Evolutionary conservation across 2,329 filamentous ascomycete species (phyloP), one percentile per base, ranked within the genome.

Genomic region (Cercospora zeina): DNA sequence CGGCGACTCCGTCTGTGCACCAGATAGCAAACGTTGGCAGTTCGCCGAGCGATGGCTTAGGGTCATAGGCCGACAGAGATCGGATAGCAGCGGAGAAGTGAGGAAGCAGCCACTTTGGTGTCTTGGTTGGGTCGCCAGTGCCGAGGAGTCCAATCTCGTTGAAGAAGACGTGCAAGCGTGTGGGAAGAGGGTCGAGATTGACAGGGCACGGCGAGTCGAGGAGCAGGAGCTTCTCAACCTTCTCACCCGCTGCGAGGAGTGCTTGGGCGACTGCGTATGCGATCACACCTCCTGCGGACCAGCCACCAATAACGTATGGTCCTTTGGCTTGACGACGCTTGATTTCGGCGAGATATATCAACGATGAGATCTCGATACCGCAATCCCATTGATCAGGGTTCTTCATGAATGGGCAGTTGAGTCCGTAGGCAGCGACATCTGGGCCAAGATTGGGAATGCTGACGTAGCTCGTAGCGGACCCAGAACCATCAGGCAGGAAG

Each of bases 351-450:
- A 89, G 83, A 75, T 87, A 89, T 71, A 87, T 83, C 67, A 81
- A 76, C 5, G 86, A 84, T 72, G 88, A 85, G 27, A 85, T 85
- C 69, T 87, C 83, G 58, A 89, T 84, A 62, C 86, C 86, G 69
- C 85, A 87, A 30, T 81, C 82, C 77, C 83, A 89, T 69, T 87
- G 83, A 62, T 86, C 82, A 0, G 87, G 87, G 1, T 81, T 84
- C 77, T 86, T 88, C 85, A 89, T 87, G 77, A 87, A 90, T 4
- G 87, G 87, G 54, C 85, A 89, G 75, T 89, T 89, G 67, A 90
- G 75, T 58, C 81, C 81, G 67, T 79, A 82, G 10, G 82, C 80
- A 54, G 77, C 78, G 67, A 82, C 75, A 64, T 82, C 78, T n/a
- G 77, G 72, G 30, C 79, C 79, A 54, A 83, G 78, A 65, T 84